These are phyloP conservation scores for Penicillium longicatenatum DNA, from an alignment of 495 filamentous ascomycete genomes.

Conservation along the genomic window DNA sequence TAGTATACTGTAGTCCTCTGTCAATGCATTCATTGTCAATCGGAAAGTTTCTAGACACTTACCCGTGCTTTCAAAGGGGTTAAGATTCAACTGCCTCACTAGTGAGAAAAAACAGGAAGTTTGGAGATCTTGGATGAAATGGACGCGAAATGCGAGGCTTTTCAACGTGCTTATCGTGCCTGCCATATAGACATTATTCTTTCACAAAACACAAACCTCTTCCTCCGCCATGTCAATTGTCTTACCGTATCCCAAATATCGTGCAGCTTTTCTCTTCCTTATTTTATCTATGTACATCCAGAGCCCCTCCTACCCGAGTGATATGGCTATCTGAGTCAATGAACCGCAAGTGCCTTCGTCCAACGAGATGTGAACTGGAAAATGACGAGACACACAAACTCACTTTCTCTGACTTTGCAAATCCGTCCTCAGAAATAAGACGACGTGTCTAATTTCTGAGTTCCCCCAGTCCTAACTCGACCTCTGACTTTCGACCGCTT, in stretches of 20 bases:
- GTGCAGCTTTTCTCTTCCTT: background rate
- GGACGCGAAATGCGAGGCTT: too few species aligned
- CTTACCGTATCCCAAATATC: background rate
- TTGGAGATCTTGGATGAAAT: background rate
- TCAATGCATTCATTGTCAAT: too few species aligned
- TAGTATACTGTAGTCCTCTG: too few species aligned
- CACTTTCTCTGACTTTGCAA: too few species aligned
- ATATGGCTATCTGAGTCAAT: background rate
- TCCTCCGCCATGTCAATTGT: background rate
- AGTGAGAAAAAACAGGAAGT: background rate
- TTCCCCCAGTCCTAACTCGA: background rate
- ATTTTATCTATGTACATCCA: background rate
- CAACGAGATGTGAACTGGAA: background rate
- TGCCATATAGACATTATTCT: background rate
- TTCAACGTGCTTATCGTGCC: background rate
- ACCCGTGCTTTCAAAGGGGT: too few species aligned
- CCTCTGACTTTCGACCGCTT: background rate
- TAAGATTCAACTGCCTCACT: too few species aligned
- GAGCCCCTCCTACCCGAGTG: background rate
- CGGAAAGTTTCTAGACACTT: too few species aligned
- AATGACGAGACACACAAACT: background rate
- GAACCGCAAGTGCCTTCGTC: background rate
- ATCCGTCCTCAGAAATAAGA: too few species aligned
- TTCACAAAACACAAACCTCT: background rate
- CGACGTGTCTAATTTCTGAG: too few species aligned